phyloP scores from a whole-genome alignment of 768 basidiomycete genomes.

The Hericium coralloides region DNA sequence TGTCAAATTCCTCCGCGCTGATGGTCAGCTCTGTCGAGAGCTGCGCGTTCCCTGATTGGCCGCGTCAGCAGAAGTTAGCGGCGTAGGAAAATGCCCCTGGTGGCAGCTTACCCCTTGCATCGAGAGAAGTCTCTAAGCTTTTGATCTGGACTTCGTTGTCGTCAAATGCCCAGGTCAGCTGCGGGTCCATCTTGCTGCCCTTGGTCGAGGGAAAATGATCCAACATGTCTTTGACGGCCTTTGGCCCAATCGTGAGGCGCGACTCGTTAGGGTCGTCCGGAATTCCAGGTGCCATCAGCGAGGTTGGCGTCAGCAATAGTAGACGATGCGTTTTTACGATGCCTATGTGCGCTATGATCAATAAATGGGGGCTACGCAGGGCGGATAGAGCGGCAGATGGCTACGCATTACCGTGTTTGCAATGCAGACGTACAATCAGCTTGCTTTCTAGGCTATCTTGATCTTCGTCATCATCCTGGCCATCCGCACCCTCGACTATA shows the following conservation, averaged over 20 bases:
- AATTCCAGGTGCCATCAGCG: constrained; percentile 58
- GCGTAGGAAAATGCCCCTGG: too few species aligned
- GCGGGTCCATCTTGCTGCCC: constrained; percentile 61
- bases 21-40: constrained; percentile 71
- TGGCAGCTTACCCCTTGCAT: constrained; percentile 43
- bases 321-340: constrained; percentile 78
- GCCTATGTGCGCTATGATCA: constrained; percentile 31
- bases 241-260: constrained; percentile 61
- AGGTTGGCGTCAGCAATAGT: constrained; percentile 45
- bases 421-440: constrained; percentile 63
- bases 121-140: constrained; percentile 57
- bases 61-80: too few species aligned
- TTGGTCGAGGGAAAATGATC: constrained; percentile 70
- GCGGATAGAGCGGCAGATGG: background rate
- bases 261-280: constrained; percentile 53
- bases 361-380: background rate
- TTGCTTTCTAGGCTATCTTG: constrained; percentile 61
- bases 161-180: constrained; percentile 74
- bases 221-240: constrained; percentile 64
- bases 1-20: constrained; percentile 73
- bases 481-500: constrained; percentile 44
- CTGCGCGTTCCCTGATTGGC: constrained; percentile 41
- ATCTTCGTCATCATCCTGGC: constrained; percentile 34
- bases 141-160: constrained; percentile 59
- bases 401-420: constrained; percentile 68